Evolutionary conservation across 306 rosid genomes (phyloP).

Genomic region (Lagenaria siceraria): DNA sequence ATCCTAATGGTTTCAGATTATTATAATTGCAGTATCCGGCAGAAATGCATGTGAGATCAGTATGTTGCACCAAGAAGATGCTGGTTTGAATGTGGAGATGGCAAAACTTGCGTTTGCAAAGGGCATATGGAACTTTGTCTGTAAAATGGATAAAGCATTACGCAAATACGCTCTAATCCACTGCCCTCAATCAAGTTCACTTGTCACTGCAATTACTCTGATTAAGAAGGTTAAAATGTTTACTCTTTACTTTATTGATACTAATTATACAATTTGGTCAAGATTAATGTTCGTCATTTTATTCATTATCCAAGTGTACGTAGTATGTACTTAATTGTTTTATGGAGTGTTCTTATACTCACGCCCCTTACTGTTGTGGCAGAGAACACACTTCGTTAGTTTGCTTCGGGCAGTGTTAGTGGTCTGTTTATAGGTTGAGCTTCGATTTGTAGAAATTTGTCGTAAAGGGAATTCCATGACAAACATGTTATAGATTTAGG

Average conservation of each 20-base stretch:
- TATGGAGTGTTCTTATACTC: background rate
- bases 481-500: background rate
- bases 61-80: slow-evolving; percentile 93
- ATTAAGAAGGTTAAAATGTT: slow-evolving; percentile 50
- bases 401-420: background rate
- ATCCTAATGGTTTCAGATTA: background rate
- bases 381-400: background rate
- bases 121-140: slow-evolving; percentile 90
- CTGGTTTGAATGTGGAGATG: slow-evolving; percentile 74
- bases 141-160: slow-evolving; percentile 81
- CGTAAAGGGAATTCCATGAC: background rate
- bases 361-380: background rate
- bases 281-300: background rate
- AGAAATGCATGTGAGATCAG: slow-evolving; percentile 79
- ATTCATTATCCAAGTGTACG: background rate
- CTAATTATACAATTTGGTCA: background rate
- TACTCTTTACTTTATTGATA: background rate
- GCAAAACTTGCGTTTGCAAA: slow-evolving; percentile 68
- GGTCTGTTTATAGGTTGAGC: background rate
- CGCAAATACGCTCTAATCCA: slow-evolving; percentile 34
- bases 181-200: slow-evolving; percentile 31
- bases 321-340: background rate
- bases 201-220: slow-evolving; percentile 42
- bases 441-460: background rate
- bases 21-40: slow-evolving; percentile 48